Base-by-base conservation (phyloP, 768 basidiomycete genomes). In the Hericium erinaceus region DNA sequence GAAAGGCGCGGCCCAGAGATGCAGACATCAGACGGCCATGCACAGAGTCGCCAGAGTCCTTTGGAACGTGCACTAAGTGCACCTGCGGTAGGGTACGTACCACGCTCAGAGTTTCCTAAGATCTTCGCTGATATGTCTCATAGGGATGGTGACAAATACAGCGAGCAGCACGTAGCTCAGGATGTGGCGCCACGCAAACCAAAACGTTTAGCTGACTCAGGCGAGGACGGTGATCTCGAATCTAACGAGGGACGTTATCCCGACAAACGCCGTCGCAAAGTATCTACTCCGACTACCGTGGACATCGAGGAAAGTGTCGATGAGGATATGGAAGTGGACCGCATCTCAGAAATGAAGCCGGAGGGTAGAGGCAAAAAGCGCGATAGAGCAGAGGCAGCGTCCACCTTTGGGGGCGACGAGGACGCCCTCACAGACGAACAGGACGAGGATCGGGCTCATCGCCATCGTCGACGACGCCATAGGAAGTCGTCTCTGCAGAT, bases 381-480 rank as follows among this genome's bases (percentile, higher is more conserved):
- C 60, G 86, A 86, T 69, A 83, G 85, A 41, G 77, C 79, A 7
- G 86, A 87, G 65, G 85, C 85, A 56, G 87, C 80, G 7, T 87
- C 86, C 3, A 81, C 80, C 0, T 83, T 88, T 64, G 87, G 81
- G 49, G 82, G 79, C 24, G 86, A 87, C 61, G 80, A 80, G 44
- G 77, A 80, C 52, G 74, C 77, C 6, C 37, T 63, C 46, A 40
- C 61, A 16, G 73, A 75, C 15, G 72, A 73, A 1, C 70, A 69
- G 37, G 59, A 64, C 52, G 74, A 75, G 60, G 72, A 73, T 48
- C 77, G 75, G 61, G 63, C 72, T 48, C 73, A 74, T 58, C 74
- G 77, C 62, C 70, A 72, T n/a, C 74, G 77, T 48, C 74, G 73
- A 56, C 78, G 85, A 54, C 77, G 84, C 18, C 80, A 79, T 64